phyloP scores from a whole-genome alignment of 1,139 yeast species.

The Pichia sp. region DNA sequence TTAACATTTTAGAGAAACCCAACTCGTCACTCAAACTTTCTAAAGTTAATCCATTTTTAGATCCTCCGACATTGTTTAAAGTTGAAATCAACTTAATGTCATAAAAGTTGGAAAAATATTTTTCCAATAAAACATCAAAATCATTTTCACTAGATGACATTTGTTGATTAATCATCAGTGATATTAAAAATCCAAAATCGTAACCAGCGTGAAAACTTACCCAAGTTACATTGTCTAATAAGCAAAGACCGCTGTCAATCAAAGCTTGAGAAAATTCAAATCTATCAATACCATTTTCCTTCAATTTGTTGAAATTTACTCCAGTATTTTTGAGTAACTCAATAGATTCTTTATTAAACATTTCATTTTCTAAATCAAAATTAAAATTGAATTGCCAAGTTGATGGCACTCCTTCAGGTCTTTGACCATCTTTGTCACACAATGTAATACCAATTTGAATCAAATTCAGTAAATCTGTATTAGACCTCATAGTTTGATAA shows the following conservation, averaged over 20 bases:
- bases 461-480: conserved; percentile 78
- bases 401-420: conserved; percentile 61
- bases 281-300: conserved; percentile 71
- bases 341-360: conserved; percentile 74
- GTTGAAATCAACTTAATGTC: conserved; percentile 77
- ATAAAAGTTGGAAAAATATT: conserved; percentile 74
- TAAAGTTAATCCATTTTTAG: conserved; percentile 22
- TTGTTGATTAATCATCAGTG: conserved; percentile 63
- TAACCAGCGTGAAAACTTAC: conserved; percentile 91
- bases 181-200: conserved; percentile 83
- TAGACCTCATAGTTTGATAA: conserved; percentile 88
- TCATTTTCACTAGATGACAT: conserved; percentile 82
- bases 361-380: conserved; percentile 68
- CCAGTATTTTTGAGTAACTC: conserved; percentile 77
- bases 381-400: conserved; percentile 96
- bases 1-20: conserved; percentile 26
- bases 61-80: conserved; percentile 15
- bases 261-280: conserved; percentile 77
- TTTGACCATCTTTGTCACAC: conserved; percentile 68
- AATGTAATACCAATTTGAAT: conserved; percentile 86
- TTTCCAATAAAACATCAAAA: conserved; percentile 61
- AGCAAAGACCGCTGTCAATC: conserved; percentile 77
- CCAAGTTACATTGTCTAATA: conserved; percentile 75
- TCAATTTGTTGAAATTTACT: conserved; percentile 69
- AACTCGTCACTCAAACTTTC: conserved; percentile 45